Conservation (phyloP, 805 yeast genomes). For the Candida sanyiensis region DNA sequence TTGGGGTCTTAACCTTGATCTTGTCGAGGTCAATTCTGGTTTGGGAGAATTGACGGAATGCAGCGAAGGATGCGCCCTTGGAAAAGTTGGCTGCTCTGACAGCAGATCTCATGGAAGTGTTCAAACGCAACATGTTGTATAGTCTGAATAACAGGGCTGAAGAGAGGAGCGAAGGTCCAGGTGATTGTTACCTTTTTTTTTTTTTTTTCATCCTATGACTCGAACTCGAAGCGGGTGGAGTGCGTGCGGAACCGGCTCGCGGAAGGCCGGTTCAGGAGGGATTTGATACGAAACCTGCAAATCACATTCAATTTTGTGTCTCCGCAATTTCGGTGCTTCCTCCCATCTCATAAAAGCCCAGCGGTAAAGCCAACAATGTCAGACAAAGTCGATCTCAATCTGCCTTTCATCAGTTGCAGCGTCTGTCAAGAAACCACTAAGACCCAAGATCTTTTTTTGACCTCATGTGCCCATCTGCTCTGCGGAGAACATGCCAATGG, state of each 20-base stretch:
- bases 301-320: no score
- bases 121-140: slow-evolving; percentile 19
- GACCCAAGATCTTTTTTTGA: slow-evolving; percentile 26
- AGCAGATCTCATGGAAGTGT: slow-evolving; percentile 14
- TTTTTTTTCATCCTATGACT: no score
- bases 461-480: slow-evolving; percentile 35
- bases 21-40: slow-evolving; percentile 31
- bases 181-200: background rate
- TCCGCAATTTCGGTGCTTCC: background rate
- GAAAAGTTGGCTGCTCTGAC: slow-evolving; percentile 11
- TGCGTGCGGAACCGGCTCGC: slow-evolving; percentile 1
- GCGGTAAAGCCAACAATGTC: background rate
- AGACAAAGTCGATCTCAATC: slow-evolving; percentile 18
- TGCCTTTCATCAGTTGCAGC: slow-evolving; percentile 29
- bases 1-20: slow-evolving; percentile 77
- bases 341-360: background rate
- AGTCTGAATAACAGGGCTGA: background rate
- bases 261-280: no score
- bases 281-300: no score
- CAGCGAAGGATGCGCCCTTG: slow-evolving; percentile 10
- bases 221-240: no score
- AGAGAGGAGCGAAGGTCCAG: background rate
- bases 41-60: slow-evolving; percentile 17
- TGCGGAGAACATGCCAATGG: slow-evolving; percentile 27
- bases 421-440: slow-evolving; percentile 27